These are phyloP conservation scores for Acanthamoeba lenticulata DNA, from an alignment of 208 protist genomes.

Conservation along the genomic window DNA sequence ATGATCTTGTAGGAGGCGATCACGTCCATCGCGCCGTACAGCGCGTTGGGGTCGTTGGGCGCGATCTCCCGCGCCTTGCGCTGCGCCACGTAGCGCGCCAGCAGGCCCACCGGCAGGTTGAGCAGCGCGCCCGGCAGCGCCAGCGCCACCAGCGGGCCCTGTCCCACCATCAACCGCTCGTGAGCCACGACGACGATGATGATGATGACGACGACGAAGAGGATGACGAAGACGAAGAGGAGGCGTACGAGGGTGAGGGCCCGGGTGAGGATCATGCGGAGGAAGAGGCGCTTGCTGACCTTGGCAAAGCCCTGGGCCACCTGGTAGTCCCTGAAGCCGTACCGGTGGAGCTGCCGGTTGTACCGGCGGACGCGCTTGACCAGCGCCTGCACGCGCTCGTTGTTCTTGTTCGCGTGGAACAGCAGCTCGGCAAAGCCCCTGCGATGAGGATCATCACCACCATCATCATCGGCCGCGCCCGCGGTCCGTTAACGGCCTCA, in stretches of 20 bases:
- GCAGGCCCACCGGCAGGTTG: not conserved
- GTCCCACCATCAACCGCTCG: not conserved
- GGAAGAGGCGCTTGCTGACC: constrained; percentile 9
- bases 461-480: too few species aligned
- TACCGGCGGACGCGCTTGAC: not conserved
- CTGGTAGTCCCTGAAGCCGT: constrained; percentile 50
- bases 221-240: not conserved
- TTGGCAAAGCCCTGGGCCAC: not conserved
- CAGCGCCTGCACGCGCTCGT: not conserved
- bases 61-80: not conserved
- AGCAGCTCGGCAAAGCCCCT: not conserved
- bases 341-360: not conserved
- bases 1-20: constrained; percentile 39
- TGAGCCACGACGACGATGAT: not conserved
- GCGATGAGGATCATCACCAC: too few species aligned
- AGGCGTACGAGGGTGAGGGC: not conserved
- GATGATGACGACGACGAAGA: not conserved
- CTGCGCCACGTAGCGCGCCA: not conserved
- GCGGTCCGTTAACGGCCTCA: too few species aligned
- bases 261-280: not conserved
- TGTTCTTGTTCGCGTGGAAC: constrained; percentile 4
- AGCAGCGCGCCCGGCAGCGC: not conserved
- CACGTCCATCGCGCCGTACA: constrained; percentile 15
- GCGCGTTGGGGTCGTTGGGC: not conserved
- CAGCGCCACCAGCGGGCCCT: not conserved